Base-by-base conservation (phyloP, 345 rosid species). In the Mangifera indica region DNA sequence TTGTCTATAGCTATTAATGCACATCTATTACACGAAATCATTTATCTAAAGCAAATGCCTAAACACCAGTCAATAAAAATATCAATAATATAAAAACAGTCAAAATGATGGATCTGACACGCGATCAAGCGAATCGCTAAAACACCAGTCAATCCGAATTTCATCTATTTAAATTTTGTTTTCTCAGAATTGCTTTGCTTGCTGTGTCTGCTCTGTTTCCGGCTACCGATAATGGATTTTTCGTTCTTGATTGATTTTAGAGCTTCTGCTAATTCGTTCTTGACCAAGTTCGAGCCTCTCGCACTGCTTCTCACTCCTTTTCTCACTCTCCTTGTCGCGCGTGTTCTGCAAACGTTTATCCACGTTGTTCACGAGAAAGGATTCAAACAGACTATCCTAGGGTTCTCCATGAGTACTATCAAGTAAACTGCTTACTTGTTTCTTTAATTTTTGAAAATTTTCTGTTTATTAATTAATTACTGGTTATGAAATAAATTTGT, bases 231-330 rank as follows among this genome's bases (percentile, higher is more conserved):
- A 14, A 84, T 79, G 86, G 84, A 82, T 72, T 37, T 3, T 3
- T 48, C 60, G 80, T 42, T 77, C 78, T 20, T 86, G 76, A 65
- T 68, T 73, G 76, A 72, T 42, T 72, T 72, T 49, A 82, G 93
- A 83, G 85, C 63, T 63, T 77, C 76, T 21, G 83, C 90, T 37
- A 95, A 95, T 81, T 83, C 84, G 1, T 81, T 73, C 66, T 78
- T 93, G 61, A 85, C 93, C 8, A 79, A 82, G 40, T 85, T 80
- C 81, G 98, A 96, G 78, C 99, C 98, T 57, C 74, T 91, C 66
- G 74, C 70, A 69, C 83, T 96, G 68, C 72, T 96, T 29, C 51
- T 89, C 25, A 82, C 81, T 5, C 98, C 98, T 17, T 72, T 89
- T 45, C 72, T 91, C 75, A 86, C 98, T 37, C 81, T 93, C 32